Base-by-base conservation (phyloP, 2,329 filamentous ascomycete species). In the Thelonectria blattea region DNA sequence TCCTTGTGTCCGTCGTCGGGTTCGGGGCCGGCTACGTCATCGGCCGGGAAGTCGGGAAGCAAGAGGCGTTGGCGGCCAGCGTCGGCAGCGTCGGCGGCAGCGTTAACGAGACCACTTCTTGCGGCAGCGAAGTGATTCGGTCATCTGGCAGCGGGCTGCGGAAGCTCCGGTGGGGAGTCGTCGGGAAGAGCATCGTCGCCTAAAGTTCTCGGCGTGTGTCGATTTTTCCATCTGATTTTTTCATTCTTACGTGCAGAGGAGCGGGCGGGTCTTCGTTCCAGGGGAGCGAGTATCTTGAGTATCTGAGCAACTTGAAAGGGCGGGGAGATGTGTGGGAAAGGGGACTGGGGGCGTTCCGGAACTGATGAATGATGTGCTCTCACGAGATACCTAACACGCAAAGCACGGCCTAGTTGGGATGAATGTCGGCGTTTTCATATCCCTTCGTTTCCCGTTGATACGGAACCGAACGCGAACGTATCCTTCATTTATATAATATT, bases 1-100 rank as follows among this genome's bases (percentile, higher is more conserved):
- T 90, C 9, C 79, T 91, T 11, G 84, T 90, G 3, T 88, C 85
- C 8, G 88, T 89, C 1, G 87, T 90, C 34, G 87, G 87, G 2
- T 90, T 91, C 65, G 86, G 88, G 3, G 88, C 88, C 9, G 88
- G 88, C 11, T 89, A 89, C 68, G 87, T 89, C 22, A 86, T 89
- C 60, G 88, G 88, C 5, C 80, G 87, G 24, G 88, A 90, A 66
- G 86, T 88, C 22, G 88, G 88, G 3, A 81, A 85, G 34, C 85
- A 88, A 65, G 87, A 90, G 69, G 73, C 78, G 12, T 72, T 83
- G n/a, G 75, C 75, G 10, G 77, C 77, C 15, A 68, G 68, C 39
- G 65, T 70, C 43, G 73, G 76, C 47, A 75, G 75, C 32, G 75
- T 80, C 54, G 73, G 76, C 47, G 73, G 76, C 47, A 75, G 75